phyloP scores from a whole-genome alignment of 2,329 filamentous ascomycete genomes.

The Xylariaceae sp. region DNA sequence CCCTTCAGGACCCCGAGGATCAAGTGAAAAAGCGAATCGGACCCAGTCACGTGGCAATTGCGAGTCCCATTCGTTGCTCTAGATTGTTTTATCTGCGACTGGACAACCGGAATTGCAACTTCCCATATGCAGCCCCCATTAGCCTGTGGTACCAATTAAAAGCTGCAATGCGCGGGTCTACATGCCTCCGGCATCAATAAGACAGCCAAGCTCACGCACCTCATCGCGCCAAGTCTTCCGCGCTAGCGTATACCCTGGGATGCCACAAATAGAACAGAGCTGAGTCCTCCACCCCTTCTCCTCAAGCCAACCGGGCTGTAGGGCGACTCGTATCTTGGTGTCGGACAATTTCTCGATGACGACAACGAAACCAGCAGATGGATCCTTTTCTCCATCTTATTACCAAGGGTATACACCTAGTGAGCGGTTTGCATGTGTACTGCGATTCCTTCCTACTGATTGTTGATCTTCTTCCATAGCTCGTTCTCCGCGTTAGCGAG shows the following conservation, averaged over 20 bases:
- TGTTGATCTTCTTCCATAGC: slow-evolving; percentile 61
- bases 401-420: background rate
- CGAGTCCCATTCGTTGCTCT: background rate
- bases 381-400: slow-evolving; percentile 4
- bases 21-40: slow-evolving; percentile 13
- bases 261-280: slow-evolving; percentile 24
- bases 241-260: slow-evolving; percentile 11
- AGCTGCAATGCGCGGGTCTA: slow-evolving; percentile 9
- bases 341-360: slow-evolving; percentile 13
- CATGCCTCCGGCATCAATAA: slow-evolving; percentile 7
- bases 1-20: slow-evolving; percentile 5
- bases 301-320: slow-evolving; percentile 17
- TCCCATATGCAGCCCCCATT: slow-evolving; percentile 12
- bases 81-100: slow-evolving; percentile 11
- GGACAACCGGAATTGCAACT: background rate
- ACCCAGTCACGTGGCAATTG: slow-evolving; percentile 14
- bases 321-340: slow-evolving; percentile 8
- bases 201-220: slow-evolving; percentile 10
- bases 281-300: slow-evolving; percentile 19
- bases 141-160: slow-evolving; percentile 12
- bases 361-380: slow-evolving; percentile 12
- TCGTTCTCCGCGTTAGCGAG: slow-evolving; percentile 56
- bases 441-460: slow-evolving; percentile 38
- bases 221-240: slow-evolving; percentile 12
- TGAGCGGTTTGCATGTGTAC: background rate